Evolutionary conservation across 1,139 yeast species (phyloP).

Genomic region (Suhomyces bolitotheri): DNA sequence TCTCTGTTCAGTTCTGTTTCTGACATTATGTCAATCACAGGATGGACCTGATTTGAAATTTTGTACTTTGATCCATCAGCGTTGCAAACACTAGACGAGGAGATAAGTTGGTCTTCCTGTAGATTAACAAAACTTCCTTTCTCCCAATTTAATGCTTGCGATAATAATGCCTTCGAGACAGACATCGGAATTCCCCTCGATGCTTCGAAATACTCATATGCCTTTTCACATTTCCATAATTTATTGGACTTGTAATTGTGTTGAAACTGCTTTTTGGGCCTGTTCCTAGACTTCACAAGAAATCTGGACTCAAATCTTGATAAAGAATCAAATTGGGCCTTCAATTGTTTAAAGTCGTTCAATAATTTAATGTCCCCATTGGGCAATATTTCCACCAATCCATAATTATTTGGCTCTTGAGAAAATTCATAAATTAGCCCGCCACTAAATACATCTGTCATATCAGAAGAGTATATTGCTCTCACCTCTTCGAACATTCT

Average conservation of each 20-base stretch:
- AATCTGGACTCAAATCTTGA: slow-evolving; percentile 29
- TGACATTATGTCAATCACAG: slow-evolving; percentile 23
- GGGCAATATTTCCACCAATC: slow-evolving; percentile 64
- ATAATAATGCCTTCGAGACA: slow-evolving; percentile 46
- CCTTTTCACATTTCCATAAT: no score
- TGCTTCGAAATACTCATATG: slow-evolving; percentile 54
- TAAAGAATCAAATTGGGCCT: slow-evolving; percentile 44
- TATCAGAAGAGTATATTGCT: slow-evolving; percentile 67
- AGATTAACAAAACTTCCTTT: slow-evolving; percentile 52
- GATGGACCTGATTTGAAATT: slow-evolving; percentile 21
- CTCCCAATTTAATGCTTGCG: slow-evolving; percentile 45
- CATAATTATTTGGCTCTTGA: slow-evolving; percentile 87
- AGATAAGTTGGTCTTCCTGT: slow-evolving; percentile 36
- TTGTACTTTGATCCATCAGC: slow-evolving; percentile 36
- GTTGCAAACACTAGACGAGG: slow-evolving; percentile 38
- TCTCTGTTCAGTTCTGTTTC: slow-evolving; percentile 16
- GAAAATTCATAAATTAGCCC: slow-evolving; percentile 91
- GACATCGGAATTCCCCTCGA: slow-evolving; percentile 49
- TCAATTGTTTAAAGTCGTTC: slow-evolving; percentile 55
- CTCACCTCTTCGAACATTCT: slow-evolving; percentile 78
- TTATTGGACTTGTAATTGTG: slow-evolving; percentile 26
- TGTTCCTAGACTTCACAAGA: slow-evolving; percentile 28
- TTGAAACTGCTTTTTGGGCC: slow-evolving; percentile 27
- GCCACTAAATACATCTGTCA: slow-evolving; percentile 85
- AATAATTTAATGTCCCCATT: slow-evolving; percentile 58